Conservation (phyloP, 257 asterid species). For the Lycium barbarum region DNA sequence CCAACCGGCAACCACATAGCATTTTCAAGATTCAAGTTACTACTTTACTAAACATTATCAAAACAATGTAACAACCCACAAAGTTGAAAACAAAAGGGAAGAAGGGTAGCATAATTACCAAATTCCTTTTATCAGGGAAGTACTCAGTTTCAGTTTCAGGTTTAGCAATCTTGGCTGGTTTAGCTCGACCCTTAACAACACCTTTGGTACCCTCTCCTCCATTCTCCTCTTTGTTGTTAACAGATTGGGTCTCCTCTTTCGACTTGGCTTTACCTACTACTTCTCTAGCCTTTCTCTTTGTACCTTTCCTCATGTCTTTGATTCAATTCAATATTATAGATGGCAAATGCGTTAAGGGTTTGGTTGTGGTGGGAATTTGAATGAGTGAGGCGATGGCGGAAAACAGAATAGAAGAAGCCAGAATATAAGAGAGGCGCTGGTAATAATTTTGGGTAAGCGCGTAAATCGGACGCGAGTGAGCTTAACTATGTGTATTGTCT, state of each 20-base stretch:
- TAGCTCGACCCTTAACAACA: constrained; percentile 49
- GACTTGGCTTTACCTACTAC: constrained; percentile 30
- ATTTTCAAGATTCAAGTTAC: neutral
- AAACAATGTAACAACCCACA: neutral
- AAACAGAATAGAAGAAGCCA: constrained; percentile 11
- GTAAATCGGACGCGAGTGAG: constrained; percentile 20
- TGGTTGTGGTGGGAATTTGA: constrained; percentile 47
- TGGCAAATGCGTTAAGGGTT: constrained; percentile 29
- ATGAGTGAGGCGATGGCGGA: constrained; percentile 48
- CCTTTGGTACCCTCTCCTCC: constrained; percentile 46
- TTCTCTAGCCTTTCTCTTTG: constrained; percentile 66
- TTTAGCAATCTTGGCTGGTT: constrained; percentile 55
- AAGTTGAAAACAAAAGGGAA: neutral
- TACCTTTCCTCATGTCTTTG: constrained; percentile 62
- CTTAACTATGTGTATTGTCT: no score
- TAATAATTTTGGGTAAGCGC: neutral
- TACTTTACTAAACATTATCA: neutral
- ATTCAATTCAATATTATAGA: constrained; percentile 24
- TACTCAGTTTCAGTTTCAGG: constrained; percentile 65
- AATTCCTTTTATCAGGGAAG: constrained; percentile 71
- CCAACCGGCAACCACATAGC: neutral
- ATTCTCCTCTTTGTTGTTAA: constrained; percentile 17
- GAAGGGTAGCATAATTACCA: constrained; percentile 45
- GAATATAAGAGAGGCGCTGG: neutral
- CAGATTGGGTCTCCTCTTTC: constrained; percentile 18